These are phyloP conservation scores for Sparassis latifolia DNA, from an alignment of 1,284 basidiomycete species.

Conservation along the genomic window DNA sequence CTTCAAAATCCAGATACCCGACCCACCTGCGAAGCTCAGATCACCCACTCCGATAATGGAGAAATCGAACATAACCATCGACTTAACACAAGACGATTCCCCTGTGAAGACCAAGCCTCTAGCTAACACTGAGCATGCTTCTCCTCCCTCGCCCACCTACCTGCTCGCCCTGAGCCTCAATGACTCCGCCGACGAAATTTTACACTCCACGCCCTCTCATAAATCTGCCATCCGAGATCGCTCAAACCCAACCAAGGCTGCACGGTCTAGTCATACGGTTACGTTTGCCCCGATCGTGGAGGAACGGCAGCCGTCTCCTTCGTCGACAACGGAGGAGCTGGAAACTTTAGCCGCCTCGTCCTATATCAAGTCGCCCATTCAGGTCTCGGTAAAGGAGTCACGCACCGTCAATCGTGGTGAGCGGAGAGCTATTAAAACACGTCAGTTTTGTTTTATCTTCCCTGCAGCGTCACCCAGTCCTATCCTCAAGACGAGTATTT, in stretches of 20 bases:
- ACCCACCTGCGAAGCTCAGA: too few species aligned
- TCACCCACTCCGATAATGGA: too few species aligned
- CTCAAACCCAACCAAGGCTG: neutral
- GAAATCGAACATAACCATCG: constrained; percentile 8
- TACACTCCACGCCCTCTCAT: constrained; percentile 1
- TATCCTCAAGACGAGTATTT: neutral
- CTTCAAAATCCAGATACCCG: too few species aligned
- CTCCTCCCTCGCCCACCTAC: too few species aligned
- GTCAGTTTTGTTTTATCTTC: too few species aligned
- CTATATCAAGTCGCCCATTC: too few species aligned
- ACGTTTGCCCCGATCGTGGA: constrained; percentile 5
- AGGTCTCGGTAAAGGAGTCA: too few species aligned
- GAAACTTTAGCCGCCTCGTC: too few species aligned
- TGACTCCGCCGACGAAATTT: neutral
- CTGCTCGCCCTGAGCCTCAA: neutral
- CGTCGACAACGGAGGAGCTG: too few species aligned
- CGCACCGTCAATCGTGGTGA: too few species aligned
- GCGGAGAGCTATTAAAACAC: too few species aligned
- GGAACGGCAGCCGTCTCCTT: constrained; percentile 1
- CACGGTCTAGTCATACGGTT: constrained; percentile 2
- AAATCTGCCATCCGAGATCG: neutral
- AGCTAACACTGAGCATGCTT: too few species aligned
- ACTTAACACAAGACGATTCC: constrained; percentile 15
- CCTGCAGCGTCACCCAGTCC: neutral
- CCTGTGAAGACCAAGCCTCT: neutral